Percentiles rank a stretch among this genome's conserved stretches.
Evolutionary conservation across 306 rosid species (phyloP).

Genomic region (Carpinus fangiana): DNA sequence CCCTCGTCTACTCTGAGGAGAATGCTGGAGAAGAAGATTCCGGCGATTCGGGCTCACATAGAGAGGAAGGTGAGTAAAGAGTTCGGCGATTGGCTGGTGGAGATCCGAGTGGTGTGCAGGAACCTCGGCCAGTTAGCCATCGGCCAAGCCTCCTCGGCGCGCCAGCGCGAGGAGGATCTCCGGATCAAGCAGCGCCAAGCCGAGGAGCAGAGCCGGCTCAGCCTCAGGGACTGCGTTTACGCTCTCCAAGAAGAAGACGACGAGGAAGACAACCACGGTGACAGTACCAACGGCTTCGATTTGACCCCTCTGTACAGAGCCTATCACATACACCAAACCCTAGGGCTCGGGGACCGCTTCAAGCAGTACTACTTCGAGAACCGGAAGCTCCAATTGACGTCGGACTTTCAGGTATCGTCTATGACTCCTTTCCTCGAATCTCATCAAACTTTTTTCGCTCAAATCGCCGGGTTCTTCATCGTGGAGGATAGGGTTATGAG

Average conservation of each 20-base stretch:
- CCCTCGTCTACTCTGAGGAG: constrained; percentile 74
- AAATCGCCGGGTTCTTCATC: constrained; percentile 92
- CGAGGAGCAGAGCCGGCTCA: constrained; percentile 97
- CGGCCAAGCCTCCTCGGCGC: constrained; percentile 89
- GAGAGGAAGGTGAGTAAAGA: constrained; percentile 90
- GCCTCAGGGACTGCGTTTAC: constrained; percentile 86
- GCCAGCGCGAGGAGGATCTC: constrained; percentile 97
- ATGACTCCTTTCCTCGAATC: constrained; percentile 99
- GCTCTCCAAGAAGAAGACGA: constrained; percentile 90
- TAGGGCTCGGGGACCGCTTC: constrained; percentile 91
- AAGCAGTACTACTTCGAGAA: constrained; percentile 90
- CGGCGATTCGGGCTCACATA: constrained; percentile 83
- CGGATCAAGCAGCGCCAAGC: constrained; percentile 98
- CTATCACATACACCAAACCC: constrained; percentile 83
- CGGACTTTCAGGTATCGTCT: constrained; percentile 97
- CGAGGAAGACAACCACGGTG: constrained; percentile 26
- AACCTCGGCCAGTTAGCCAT: constrained; percentile 92
- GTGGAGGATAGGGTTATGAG: constrained; percentile 92
- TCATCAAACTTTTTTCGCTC: constrained; percentile 95
- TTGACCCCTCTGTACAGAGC: constrained; percentile 88
- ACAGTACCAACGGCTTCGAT: constrained; percentile 51
- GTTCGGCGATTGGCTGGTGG: constrained; percentile 95
- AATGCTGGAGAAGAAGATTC: constrained; percentile 95
- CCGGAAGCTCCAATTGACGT: constrained; percentile 91
- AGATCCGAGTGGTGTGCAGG: constrained; percentile 91